Evolutionary conservation across 2,329 filamentous ascomycete species (phyloP).

Genomic region (Boeremia lycopersici): DNA sequence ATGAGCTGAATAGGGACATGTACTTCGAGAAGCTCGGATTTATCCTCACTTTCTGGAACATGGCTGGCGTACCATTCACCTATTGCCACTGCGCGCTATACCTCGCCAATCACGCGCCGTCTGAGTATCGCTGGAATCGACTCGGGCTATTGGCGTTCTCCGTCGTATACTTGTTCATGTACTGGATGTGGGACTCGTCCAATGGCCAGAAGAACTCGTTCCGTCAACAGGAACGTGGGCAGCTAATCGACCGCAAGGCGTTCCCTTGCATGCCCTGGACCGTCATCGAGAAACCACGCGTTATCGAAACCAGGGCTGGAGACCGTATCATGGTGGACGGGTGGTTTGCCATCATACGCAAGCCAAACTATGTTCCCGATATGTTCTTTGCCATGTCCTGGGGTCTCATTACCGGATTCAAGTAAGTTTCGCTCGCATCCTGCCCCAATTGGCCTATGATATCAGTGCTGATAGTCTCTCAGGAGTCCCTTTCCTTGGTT

Average conservation of each 20-base stretch:
- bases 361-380: conserved; percentile 81
- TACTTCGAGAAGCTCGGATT: conserved; percentile 96
- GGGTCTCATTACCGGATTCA: conserved; percentile 79
- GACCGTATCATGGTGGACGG: conserved; percentile 81
- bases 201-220: conserved; percentile 94
- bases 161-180: conserved; percentile 74
- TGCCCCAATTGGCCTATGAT: background rate
- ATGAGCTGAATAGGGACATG: conserved; percentile 69
- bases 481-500: conserved; percentile 78
- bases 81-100: conserved; percentile 94
- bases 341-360: conserved; percentile 75
- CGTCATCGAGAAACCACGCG: conserved; percentile 77
- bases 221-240: conserved; percentile 77
- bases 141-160: conserved; percentile 68
- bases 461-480: background rate
- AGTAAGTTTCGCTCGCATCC: conserved; percentile 49
- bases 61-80: conserved; percentile 86
- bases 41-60: conserved; percentile 96
- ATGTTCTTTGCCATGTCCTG: conserved; percentile 77
- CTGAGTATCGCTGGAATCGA: conserved; percentile 76
- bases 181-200: conserved; percentile 89
- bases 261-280: conserved; percentile 90
- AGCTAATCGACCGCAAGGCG: conserved; percentile 68
- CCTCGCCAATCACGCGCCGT: conserved; percentile 79
- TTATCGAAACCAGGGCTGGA: conserved; percentile 72